Conservation (phyloP, 2,329 filamentous ascomycete species). For the Ceratocystis ficicola region DNA sequence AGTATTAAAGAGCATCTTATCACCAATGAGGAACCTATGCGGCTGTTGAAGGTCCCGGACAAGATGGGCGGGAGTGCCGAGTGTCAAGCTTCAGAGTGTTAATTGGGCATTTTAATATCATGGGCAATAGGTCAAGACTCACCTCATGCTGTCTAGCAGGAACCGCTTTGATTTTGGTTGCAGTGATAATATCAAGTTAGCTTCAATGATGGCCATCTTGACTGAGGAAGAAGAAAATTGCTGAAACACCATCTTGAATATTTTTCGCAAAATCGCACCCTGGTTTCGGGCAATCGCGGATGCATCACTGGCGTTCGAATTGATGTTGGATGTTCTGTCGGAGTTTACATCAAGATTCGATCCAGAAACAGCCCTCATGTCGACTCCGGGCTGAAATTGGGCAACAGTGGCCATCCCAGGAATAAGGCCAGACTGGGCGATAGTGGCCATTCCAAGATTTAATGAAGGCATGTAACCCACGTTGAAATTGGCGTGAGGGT, state of each 20-base stretch:
- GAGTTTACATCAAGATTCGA: no score
- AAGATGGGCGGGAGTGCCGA: constrained; percentile 6
- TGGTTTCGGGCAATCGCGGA: background rate
- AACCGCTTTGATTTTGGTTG: constrained; percentile 3
- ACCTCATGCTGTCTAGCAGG: background rate
- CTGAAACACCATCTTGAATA: background rate
- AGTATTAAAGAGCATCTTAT: background rate
- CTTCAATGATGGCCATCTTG: constrained; percentile 11
- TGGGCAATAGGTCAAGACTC: background rate
- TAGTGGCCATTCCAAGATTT: no score
- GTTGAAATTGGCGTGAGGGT: no score
- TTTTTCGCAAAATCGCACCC: background rate
- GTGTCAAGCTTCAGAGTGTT: background rate
- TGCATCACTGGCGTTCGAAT: no score
- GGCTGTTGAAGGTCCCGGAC: constrained; percentile 8
- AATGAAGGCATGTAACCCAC: no score
- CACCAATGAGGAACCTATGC: constrained; percentile 11
- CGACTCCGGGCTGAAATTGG: no score
- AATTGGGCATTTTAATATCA: background rate
- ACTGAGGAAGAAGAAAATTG: constrained; percentile 1
- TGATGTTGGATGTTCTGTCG: no score
- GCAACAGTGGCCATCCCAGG: no score
- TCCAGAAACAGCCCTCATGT: no score
- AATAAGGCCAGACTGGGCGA: no score
- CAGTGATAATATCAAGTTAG: constrained; percentile 11